Evolutionary conservation across 1,284 basidiomycete genomes (phyloP).

Genomic region (Puccinia hordei): DNA sequence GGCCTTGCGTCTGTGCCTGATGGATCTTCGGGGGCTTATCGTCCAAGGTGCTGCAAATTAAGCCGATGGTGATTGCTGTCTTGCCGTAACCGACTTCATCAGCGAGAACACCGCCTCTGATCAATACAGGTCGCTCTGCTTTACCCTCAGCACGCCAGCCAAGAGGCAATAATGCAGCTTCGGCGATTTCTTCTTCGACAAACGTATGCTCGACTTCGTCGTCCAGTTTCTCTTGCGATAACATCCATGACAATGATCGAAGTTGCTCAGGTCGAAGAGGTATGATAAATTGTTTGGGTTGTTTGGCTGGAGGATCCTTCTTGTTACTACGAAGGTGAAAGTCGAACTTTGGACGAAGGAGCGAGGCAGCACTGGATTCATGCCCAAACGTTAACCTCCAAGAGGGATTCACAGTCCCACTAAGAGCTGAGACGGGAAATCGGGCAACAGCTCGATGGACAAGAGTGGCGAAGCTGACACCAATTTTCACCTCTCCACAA

Average conservation of each 20-base stretch:
- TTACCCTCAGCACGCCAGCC: slow-evolving; percentile 92
- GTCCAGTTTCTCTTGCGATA: slow-evolving; percentile 68
- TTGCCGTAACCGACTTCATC: slow-evolving; percentile 97
- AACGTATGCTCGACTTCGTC: slow-evolving; percentile 68
- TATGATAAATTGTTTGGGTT: slow-evolving; percentile 77
- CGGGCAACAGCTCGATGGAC: slow-evolving; percentile 82
- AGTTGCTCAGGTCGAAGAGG: slow-evolving; percentile 79
- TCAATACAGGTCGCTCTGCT: slow-evolving; percentile 72
- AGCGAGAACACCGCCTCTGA: slow-evolving; percentile 88
- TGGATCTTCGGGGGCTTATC: slow-evolving; percentile 63
- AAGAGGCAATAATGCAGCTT: slow-evolving; percentile 78
- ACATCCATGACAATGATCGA: slow-evolving; percentile 90
- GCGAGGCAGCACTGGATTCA: slow-evolving; percentile 63
- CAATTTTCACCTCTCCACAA: slow-evolving; percentile 75
- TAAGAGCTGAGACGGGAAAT: slow-evolving; percentile 67
- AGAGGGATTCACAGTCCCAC: slow-evolving; percentile 65
- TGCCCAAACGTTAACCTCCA: slow-evolving; percentile 82
- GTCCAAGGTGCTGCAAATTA: slow-evolving; percentile 71
- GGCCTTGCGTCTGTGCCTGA: slow-evolving; percentile 65
- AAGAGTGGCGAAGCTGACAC: slow-evolving; percentile 81
- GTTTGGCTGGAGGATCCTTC: slow-evolving; percentile 70
- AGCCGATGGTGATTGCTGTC: slow-evolving; percentile 87
- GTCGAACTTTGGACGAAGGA: slow-evolving; percentile 64
- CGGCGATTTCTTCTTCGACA: slow-evolving; percentile 89
- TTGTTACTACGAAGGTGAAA: slow-evolving; percentile 78